Evolutionary conservation across 768 basidiomycete genomes (phyloP).

Genomic region (Leccinum fibrillosum): DNA sequence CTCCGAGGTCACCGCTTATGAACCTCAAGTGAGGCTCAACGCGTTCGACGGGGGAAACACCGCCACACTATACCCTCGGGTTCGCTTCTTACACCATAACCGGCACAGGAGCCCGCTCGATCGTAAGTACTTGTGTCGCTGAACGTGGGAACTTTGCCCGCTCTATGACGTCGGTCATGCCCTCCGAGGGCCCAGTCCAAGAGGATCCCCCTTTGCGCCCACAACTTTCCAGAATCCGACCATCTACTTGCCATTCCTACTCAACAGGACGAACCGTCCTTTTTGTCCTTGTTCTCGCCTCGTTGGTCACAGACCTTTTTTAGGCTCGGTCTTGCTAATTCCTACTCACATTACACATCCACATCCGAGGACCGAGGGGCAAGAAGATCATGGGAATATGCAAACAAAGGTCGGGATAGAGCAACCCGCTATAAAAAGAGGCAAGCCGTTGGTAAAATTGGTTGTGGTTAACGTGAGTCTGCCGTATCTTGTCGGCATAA

Average conservation of each 20-base stretch:
- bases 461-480: not conserved
- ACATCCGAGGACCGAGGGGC: not conserved
- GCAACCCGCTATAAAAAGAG: too few relatives aligned
- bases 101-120: conserved; percentile 1
- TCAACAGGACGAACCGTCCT: not conserved
- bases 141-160: not conserved
- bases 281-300: not conserved
- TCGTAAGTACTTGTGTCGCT: not conserved
- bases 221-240: not conserved
- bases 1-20: too few relatives aligned
- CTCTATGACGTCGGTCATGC: not conserved
- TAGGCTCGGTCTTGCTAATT: not conserved
- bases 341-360: not conserved
- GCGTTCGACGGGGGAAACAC: not conserved
- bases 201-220: not conserved
- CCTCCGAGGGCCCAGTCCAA: not conserved
- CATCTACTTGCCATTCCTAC: too few relatives aligned
- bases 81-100: not conserved
- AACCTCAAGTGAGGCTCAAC: not conserved
- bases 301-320: not conserved
- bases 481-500: not conserved
- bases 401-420: not conserved
- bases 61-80: conserved; percentile 1
- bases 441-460: not conserved
- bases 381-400: not conserved